Percentiles rank a stretch among this genome's conserved stretches.
These are phyloP conservation scores for Metarhizium brunneum DNA, from an alignment of 2,329 filamentous ascomycete species.

Conservation along the genomic window DNA sequence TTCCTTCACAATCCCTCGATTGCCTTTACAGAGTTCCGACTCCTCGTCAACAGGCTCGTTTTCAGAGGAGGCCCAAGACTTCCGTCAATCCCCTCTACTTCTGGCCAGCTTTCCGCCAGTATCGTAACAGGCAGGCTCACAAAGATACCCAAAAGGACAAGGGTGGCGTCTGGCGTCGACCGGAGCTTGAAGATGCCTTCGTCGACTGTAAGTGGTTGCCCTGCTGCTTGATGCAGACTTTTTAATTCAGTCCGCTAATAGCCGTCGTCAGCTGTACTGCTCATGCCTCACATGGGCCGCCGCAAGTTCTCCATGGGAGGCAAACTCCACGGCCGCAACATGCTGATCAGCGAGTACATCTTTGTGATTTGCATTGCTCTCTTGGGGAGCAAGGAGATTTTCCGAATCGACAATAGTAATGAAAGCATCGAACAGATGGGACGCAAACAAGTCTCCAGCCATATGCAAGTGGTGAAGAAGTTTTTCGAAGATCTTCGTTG, in stretches of 20 bases:
- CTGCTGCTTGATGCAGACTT: neutral
- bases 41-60: slow-evolving; percentile 26
- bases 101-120: slow-evolving; percentile 54
- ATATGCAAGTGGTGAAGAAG: slow-evolving; percentile 62
- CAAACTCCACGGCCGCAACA: slow-evolving; percentile 58
- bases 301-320: slow-evolving; percentile 57
- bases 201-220: slow-evolving; percentile 46
- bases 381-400: slow-evolving; percentile 32
- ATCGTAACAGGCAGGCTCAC: slow-evolving; percentile 55
- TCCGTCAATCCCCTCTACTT: slow-evolving; percentile 51
- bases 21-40: slow-evolving; percentile 28
- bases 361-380: slow-evolving; percentile 32
- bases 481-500: slow-evolving; percentile 54
- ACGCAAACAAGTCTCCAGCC: slow-evolving; percentile 60
- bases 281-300: slow-evolving; percentile 57
- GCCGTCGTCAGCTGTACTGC: slow-evolving; percentile 42
- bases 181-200: slow-evolving; percentile 56
- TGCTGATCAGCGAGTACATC: slow-evolving; percentile 61
- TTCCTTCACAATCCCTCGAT: slow-evolving; percentile 39
- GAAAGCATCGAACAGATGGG: slow-evolving; percentile 37
- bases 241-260: neutral
- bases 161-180: slow-evolving; percentile 42
- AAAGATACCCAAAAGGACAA: slow-evolving; percentile 52
- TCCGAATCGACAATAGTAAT: slow-evolving; percentile 33
- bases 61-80: slow-evolving; percentile 25